A percentile compares a stretch with the other conserved stretches of the same genome.
phyloP scores from a whole-genome alignment of 306 rosid species.

The Ochetophila trinervis region DNA sequence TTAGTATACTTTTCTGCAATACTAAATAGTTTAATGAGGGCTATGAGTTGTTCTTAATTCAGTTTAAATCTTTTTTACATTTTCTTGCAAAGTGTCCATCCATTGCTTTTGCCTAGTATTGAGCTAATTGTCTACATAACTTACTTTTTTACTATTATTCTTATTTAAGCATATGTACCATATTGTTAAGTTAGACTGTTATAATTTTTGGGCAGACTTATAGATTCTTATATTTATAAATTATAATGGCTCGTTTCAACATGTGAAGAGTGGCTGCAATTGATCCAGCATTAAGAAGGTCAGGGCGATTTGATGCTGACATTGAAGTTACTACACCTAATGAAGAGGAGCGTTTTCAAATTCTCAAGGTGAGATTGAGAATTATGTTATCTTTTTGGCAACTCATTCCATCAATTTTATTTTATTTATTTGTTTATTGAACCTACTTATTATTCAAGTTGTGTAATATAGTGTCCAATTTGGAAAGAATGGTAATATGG shows the following conservation, averaged over 20 bases:
- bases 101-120: no score
- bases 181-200: neutral
- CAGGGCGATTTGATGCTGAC: constrained; percentile 89
- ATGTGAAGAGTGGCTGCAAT: constrained; percentile 66
- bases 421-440: neutral
- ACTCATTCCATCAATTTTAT: neutral
- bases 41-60: no score
- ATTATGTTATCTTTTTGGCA: neutral
- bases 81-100: no score
- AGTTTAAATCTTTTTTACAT: no score
- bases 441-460: neutral
- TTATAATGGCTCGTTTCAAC: constrained; percentile 21
- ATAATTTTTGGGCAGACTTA: neutral
- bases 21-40: no score
- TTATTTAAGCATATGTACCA: constrained; percentile 5
- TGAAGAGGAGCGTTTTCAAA: constrained; percentile 75
- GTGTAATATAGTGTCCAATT: constrained; percentile 15
- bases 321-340: constrained; percentile 78
- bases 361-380: constrained; percentile 60
- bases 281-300: constrained; percentile 87
- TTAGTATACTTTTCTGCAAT: no score
- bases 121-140: no score
- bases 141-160: neutral
- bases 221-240: neutral
- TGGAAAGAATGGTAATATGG: constrained; percentile 6